A percentile compares a stretch with the other conserved stretches of the same genome.
These are phyloP conservation scores for Penicillium olsonii DNA, from an alignment of 2,329 filamentous ascomycete species.

Conservation along the genomic window DNA sequence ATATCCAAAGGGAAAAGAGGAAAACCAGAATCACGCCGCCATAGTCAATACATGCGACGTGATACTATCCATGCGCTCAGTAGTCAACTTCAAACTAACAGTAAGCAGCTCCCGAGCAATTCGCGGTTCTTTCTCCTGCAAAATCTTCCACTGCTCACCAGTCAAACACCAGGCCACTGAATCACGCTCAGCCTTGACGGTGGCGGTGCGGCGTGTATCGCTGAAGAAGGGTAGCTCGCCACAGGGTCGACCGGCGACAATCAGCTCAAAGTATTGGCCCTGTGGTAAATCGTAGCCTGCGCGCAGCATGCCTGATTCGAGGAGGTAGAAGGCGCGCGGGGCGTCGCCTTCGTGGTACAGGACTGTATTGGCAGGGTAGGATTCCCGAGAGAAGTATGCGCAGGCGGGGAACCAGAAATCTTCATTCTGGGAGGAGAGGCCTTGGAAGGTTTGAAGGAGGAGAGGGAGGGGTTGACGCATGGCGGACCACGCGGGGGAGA, in stretches of 20 bases:
- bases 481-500: slow-evolving; percentile 71
- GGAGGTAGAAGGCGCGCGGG: slow-evolving; percentile 82
- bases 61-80: slow-evolving; percentile 80
- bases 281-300: slow-evolving; percentile 91
- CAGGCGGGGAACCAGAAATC: slow-evolving; percentile 90
- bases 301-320: slow-evolving; percentile 85
- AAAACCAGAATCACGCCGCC: slow-evolving; percentile 10
- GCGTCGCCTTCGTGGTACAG: slow-evolving; percentile 77
- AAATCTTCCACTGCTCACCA: slow-evolving; percentile 66
- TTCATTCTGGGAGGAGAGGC: slow-evolving; percentile 80
- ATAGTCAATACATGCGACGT: slow-evolving; percentile 52
- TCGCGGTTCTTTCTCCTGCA: slow-evolving; percentile 73
- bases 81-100: slow-evolving; percentile 89
- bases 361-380: slow-evolving; percentile 68
- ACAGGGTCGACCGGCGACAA: slow-evolving; percentile 90
- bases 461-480: slow-evolving; percentile 90
- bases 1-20: neutral
- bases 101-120: slow-evolving; percentile 81
- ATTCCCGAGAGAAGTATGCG: slow-evolving; percentile 71
- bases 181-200: slow-evolving; percentile 78
- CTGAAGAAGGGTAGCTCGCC: slow-evolving; percentile 96
- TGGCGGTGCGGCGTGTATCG: slow-evolving; percentile 83
- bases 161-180: slow-evolving; percentile 82
- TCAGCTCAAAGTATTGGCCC: slow-evolving; percentile 84
- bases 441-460: slow-evolving; percentile 93